Conservation (phyloP, 108 stramenopile genomes). For the Seminavis robusta region DNA sequence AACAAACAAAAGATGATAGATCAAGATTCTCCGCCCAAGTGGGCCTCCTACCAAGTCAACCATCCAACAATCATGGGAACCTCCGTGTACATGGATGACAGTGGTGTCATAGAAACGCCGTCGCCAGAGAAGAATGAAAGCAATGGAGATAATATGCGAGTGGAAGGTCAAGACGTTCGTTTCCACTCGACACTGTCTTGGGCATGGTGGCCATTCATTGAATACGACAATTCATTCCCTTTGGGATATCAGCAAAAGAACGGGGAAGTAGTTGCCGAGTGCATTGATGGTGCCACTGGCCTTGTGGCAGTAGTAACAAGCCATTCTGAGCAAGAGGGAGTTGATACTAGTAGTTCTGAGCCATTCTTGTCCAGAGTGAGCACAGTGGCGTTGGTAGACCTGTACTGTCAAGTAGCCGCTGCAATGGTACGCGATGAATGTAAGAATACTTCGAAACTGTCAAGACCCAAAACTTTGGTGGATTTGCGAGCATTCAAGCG, state of each 20-base stretch:
- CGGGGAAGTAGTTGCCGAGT: conserved; percentile 45
- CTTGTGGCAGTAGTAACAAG: neutral
- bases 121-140: neutral
- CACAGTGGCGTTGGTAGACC: neutral
- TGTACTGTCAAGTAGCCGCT: neutral
- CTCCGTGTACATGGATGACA: conserved; percentile 76
- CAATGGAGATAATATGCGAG: conserved; percentile 22
- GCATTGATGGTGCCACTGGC: conserved; percentile 58
- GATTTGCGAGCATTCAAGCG: conserved; percentile 50
- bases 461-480: conserved; percentile 14
- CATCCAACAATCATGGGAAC: conserved; percentile 84
- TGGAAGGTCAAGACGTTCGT: conserved; percentile 71
- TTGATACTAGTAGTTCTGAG: neutral
- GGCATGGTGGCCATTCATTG: conserved; percentile 56
- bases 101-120: conserved; percentile 30
- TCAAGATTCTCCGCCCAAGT: conserved; percentile 10
- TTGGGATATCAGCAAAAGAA: too few species aligned
- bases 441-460: too few species aligned
- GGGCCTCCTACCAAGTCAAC: conserved; percentile 31
- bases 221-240: neutral
- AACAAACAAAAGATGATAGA: neutral
- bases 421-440: neutral
- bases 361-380: neutral
- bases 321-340: neutral
- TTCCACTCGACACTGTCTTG: conserved; percentile 74